Evolutionary conservation across 345 rosid genomes (phyloP).

Genomic region (Crucihimalaya himalaica): DNA sequence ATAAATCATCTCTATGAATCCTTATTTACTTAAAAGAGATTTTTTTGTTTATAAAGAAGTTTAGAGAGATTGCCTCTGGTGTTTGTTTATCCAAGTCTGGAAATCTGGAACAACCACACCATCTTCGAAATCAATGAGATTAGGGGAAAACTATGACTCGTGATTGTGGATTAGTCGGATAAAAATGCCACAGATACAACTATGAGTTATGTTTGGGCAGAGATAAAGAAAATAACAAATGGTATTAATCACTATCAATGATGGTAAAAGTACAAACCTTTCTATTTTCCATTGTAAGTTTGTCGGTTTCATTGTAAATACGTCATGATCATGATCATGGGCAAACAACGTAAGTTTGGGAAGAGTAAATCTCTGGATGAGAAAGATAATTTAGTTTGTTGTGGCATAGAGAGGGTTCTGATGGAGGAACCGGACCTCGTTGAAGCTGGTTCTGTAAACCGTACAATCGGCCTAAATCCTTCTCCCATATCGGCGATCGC

Average conservation of each 20-base stretch:
- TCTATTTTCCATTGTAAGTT: not conserved
- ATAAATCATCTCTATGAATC: no score
- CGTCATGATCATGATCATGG: constrained; percentile 37
- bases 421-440: constrained; percentile 66
- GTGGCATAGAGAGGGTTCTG: constrained; percentile 64
- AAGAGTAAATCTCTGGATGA: constrained; percentile 22
- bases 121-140: no score
- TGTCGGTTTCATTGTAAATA: no score
- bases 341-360: constrained; percentile 39
- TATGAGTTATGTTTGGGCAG: not conserved
- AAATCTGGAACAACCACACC: no score
- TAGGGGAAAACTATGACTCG: no score
- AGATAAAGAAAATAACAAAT: not conserved
- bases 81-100: no score
- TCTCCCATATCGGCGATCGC: not conserved
- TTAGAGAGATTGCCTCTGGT: no score
- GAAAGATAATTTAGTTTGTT: constrained; percentile 39
- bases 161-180: not conserved
- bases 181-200: constrained; percentile 7
- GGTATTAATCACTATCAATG: not conserved
- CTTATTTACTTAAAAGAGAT: no score
- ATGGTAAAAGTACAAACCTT: no score
- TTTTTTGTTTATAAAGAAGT: no score
- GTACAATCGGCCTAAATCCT: constrained; percentile 9
- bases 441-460: constrained; percentile 40